Percentiles rank a stretch among this genome's conserved stretches.
Conservation (phyloP, 1,139 yeast genomes). For the Candida labiduridarum region DNA sequence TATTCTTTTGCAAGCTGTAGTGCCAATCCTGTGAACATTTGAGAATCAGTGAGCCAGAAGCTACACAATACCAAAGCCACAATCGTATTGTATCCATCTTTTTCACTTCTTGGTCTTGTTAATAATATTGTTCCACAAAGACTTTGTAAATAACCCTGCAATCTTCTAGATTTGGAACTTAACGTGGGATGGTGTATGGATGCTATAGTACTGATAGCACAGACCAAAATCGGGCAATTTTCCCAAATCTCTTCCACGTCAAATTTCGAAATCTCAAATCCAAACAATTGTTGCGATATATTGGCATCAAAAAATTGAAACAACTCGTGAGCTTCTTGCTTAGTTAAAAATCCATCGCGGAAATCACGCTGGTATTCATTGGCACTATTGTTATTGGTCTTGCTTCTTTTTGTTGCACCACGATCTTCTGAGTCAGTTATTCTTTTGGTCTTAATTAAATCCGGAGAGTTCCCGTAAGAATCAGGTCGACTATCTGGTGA, state of each 20-base stretch:
- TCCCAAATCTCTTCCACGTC: slow-evolving; percentile 56
- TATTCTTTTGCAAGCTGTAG: slow-evolving; percentile 62
- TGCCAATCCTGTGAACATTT: slow-evolving; percentile 69
- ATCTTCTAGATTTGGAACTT: slow-evolving; percentile 34
- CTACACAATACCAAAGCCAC: slow-evolving; percentile 67
- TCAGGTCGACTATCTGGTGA: neutral
- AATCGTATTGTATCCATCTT: slow-evolving; percentile 60
- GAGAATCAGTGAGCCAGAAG: slow-evolving; percentile 68
- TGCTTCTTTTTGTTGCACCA: slow-evolving; percentile 7
- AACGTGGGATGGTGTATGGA: slow-evolving; percentile 61
- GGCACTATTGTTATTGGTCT: slow-evolving; percentile 3
- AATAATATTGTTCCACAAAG: slow-evolving; percentile 51
- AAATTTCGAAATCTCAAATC: slow-evolving; percentile 59
- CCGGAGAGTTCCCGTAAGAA: neutral
- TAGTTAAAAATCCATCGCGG: slow-evolving; percentile 35
- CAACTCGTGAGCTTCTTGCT: slow-evolving; percentile 51
- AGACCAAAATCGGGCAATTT: slow-evolving; percentile 58
- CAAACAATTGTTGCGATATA: slow-evolving; percentile 67
- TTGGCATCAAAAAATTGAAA: slow-evolving; percentile 56
- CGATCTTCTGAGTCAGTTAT: neutral
- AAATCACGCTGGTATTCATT: slow-evolving; percentile 31
- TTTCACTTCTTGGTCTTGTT: slow-evolving; percentile 41
- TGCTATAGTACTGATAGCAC: slow-evolving; percentile 64
- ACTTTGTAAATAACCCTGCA: slow-evolving; percentile 47
- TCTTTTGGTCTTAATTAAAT: neutral